phyloP scores from a whole-genome alignment of 2,329 filamentous ascomycete species.

The Berkeleyomyces basicola region DNA sequence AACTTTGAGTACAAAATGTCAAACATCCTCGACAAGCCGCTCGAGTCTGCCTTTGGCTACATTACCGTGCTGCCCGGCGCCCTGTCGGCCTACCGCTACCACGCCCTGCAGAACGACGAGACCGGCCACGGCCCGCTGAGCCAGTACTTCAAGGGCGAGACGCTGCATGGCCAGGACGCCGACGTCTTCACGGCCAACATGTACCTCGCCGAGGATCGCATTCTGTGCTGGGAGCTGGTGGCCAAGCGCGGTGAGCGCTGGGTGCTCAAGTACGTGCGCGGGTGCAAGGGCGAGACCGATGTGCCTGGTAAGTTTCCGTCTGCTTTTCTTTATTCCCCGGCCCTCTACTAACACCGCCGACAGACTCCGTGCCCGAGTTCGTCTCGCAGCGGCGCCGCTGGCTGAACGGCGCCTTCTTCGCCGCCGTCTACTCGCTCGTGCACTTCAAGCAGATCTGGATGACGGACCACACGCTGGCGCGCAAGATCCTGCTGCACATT shows the following conservation, averaged over 20 bases:
- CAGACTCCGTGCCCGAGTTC: conserved; percentile 86
- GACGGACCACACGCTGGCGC: conserved; percentile 77
- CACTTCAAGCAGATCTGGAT: conserved; percentile 87
- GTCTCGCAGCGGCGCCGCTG: conserved; percentile 91
- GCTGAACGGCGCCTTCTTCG: conserved; percentile 98
- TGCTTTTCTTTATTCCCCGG: background rate
- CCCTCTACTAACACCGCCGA: conserved; percentile 16
- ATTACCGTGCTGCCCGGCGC: conserved; percentile 94
- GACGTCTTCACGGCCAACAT: conserved; percentile 97
- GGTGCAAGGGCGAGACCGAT: conserved; percentile 91
- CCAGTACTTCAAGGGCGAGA: conserved; percentile 99
- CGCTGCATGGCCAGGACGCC: conserved; percentile 84
- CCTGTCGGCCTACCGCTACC: conserved; percentile 86
- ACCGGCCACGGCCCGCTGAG: conserved; percentile 88
- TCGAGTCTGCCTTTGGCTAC: conserved; percentile 95
- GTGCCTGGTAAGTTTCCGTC: conserved; percentile 57
- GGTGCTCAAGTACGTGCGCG: conserved; percentile 97
- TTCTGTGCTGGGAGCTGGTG: conserved; percentile 86
- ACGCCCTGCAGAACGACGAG: conserved; percentile 90
- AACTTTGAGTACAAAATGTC: conserved; percentile 99
- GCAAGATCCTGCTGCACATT: conserved; percentile 82
- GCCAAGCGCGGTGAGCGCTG: conserved; percentile 88
- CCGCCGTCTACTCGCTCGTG: conserved; percentile 89
- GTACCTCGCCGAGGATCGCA: conserved; percentile 81
- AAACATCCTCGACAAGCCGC: conserved; percentile 92